These are phyloP conservation scores for Pichia nanzhaoensis DNA, from an alignment of 805 yeast species.

Conservation along the genomic window DNA sequence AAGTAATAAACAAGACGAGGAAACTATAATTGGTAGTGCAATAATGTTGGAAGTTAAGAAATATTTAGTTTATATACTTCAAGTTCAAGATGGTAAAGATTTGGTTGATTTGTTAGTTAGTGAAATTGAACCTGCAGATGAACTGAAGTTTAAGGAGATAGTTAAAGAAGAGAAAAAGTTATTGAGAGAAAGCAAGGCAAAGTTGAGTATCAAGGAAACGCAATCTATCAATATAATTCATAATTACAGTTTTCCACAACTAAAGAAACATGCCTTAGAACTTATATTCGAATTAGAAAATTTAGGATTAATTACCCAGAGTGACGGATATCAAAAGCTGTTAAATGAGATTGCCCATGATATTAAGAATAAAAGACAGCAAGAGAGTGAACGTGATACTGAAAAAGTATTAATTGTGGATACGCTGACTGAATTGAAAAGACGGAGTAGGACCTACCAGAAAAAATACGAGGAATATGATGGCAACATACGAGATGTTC, in stretches of 20 bases:
- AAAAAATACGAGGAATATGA: slow-evolving; percentile 42
- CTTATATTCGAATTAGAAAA: slow-evolving; percentile 69
- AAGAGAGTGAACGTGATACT: slow-evolving; percentile 34
- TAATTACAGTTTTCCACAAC: slow-evolving; percentile 52
- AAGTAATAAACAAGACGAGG: slow-evolving; percentile 1
- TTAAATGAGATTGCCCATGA: slow-evolving; percentile 81
- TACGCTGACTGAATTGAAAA: slow-evolving; percentile 37
- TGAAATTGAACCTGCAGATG: slow-evolving; percentile 65
- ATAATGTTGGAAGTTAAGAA: slow-evolving; percentile 74
- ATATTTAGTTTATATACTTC: slow-evolving; percentile 71
- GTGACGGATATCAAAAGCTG: slow-evolving; percentile 68
- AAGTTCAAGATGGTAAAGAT: slow-evolving; percentile 76
- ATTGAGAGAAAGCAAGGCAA: slow-evolving; percentile 13
- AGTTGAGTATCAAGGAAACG: neutral
- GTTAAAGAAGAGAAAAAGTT: slow-evolving; percentile 40
- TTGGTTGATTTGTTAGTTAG: slow-evolving; percentile 45
- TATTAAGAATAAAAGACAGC: slow-evolving; percentile 45
- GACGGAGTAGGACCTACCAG: slow-evolving; percentile 39
- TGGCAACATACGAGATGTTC: slow-evolving; percentile 5
- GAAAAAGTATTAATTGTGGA: slow-evolving; percentile 37
- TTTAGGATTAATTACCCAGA: slow-evolving; percentile 55
- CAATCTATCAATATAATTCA: slow-evolving; percentile 20
- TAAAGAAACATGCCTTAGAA: slow-evolving; percentile 72
- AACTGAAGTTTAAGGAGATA: slow-evolving; percentile 51
- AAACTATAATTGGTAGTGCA: slow-evolving; percentile 21